phyloP scores from a whole-genome alignment of 331 rosid genomes.

The Prunus yedoensis region DNA sequence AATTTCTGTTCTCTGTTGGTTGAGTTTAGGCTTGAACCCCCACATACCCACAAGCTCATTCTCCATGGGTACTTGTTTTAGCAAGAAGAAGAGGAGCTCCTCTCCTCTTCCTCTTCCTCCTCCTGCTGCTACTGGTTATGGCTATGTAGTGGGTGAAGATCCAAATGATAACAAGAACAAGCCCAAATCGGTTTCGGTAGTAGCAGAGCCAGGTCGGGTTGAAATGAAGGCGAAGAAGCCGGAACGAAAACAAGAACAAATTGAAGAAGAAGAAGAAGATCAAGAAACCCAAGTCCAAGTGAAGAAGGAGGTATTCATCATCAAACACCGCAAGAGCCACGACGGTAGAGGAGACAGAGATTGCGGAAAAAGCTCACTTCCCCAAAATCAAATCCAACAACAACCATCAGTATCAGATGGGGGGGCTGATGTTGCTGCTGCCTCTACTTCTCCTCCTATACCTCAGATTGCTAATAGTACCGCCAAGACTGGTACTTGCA shows the following conservation, averaged over 20 bases:
- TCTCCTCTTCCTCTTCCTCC: slow-evolving; percentile 23
- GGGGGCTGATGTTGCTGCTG: not conserved
- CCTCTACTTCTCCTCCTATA: slow-evolving; percentile 4
- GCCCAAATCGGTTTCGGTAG: not conserved
- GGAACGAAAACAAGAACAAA: slow-evolving; percentile 25
- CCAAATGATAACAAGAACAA: slow-evolving; percentile 7
- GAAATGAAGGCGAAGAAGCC: slow-evolving; percentile 29
- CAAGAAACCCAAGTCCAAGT: slow-evolving; percentile 21
- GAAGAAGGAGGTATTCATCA: slow-evolving; percentile 73
- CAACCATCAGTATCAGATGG: not conserved
- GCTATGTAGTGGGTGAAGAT: slow-evolving; percentile 6
- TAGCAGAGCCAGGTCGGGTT: slow-evolving; percentile 6
- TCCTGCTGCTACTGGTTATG: slow-evolving; percentile 25
- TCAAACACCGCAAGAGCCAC: slow-evolving; percentile 83
- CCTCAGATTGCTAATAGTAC: not conserved
- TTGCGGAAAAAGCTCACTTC: slow-evolving; percentile 31
- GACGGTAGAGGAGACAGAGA: slow-evolving; percentile 56
- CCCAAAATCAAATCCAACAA: slow-evolving; percentile 23
- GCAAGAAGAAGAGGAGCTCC: slow-evolving; percentile 61
- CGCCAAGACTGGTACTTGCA: not conserved
- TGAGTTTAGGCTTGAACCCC: not conserved
- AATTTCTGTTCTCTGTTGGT: not conserved
- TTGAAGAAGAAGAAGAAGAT: slow-evolving; percentile 26
- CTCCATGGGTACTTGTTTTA: slow-evolving; percentile 81
- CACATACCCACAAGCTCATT: not conserved